Evolutionary conservation across 2,329 filamentous ascomycete species (phyloP), one percentile per base, ranked within the genome.

Genomic region (Fusarium nelsonii): DNA sequence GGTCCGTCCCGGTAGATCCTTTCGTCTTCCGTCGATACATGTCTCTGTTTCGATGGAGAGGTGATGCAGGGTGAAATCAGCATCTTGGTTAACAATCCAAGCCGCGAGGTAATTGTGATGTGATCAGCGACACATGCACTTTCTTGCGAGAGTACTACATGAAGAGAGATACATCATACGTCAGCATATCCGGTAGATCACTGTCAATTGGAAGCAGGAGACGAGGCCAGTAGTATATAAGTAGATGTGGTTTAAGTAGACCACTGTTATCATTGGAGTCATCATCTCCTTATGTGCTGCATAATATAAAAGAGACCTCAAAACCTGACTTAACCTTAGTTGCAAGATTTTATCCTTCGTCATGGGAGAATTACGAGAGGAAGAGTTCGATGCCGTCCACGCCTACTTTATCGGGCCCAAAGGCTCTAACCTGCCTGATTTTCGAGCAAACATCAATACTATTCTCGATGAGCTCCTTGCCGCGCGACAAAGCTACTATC

Each of bases 401-500:
- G 79, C 81, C 8, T 80, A 81, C 66, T 83, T 83, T 68, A 79
- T 83, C 23, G 81, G 81, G 0, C 81, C 81, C 4, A 79, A 79
- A 37, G 81, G 79, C 16, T 75, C 81, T 44, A 84, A 84, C 56
- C 67, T 81, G n/a, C 67, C 74, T 0, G 78, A 78, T 45, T 82
- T 83, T 50, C 75, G 76, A 56, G 72, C 78, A 6, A 79, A 80
- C 51, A 79, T 84, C 45, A 69, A 76, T 28, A 76, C 73, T 6
- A 81, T 83, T 9, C 77, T 83, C 3, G 76, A 82, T 18, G 75
- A 78, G 30, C 64, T 81, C 8, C 66, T 77, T 11, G 63, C 65
- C 4, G 76, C 80, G 8, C 74, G 81, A 11, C 45, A 69, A 23
- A 77, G 69, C 30, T 81, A 81, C 57, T 80, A 77, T 40, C 75